Evolutionary conservation across 352 stramenopile species (phyloP).

Genomic region (Plasmopara muralis): DNA sequence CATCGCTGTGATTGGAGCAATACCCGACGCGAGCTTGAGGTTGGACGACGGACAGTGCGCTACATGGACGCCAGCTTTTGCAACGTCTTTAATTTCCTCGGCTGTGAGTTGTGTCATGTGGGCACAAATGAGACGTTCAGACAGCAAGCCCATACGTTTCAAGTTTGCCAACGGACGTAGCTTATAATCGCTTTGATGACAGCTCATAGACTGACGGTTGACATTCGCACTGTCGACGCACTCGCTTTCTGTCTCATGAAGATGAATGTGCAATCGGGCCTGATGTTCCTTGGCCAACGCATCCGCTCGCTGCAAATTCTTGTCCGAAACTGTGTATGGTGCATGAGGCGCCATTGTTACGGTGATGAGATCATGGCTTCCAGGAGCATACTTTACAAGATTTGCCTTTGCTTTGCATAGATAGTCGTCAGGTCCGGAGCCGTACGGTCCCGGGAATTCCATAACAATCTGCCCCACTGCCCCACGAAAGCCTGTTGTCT

Average conservation of each 20-base stretch:
- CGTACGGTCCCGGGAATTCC: slow-evolving; percentile 71
- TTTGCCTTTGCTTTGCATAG: slow-evolving; percentile 62
- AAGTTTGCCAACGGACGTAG: slow-evolving; percentile 78
- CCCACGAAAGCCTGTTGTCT: slow-evolving; percentile 61
- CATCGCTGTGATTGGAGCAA: slow-evolving; percentile 71
- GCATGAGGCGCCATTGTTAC: slow-evolving; percentile 77
- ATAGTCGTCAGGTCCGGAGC: slow-evolving; percentile 52
- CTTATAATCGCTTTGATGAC: slow-evolving; percentile 72
- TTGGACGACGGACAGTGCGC: slow-evolving; percentile 89
- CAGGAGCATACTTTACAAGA: slow-evolving; percentile 53
- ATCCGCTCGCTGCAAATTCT: slow-evolving; percentile 36
- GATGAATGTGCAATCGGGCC: slow-evolving; percentile 75
- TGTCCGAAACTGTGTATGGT: slow-evolving; percentile 80
- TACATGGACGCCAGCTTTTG: slow-evolving; percentile 45
- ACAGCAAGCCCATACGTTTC: slow-evolving; percentile 67
- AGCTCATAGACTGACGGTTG: slow-evolving; percentile 64
- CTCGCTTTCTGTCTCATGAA: slow-evolving; percentile 82
- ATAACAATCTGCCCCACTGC: slow-evolving; percentile 63
- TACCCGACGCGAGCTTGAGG: slow-evolving; percentile 83
- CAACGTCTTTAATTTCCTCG: slow-evolving; percentile 69
- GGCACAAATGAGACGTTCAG: slow-evolving; percentile 55
- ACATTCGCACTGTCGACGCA: slow-evolving; percentile 68
- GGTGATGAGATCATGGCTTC: slow-evolving; percentile 48
- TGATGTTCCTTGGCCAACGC: slow-evolving; percentile 41
- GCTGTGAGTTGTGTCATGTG: slow-evolving; percentile 86